Evolutionary conservation across 2,329 filamentous ascomycete species (phyloP).

Genomic region (Diaporthe capsici): DNA sequence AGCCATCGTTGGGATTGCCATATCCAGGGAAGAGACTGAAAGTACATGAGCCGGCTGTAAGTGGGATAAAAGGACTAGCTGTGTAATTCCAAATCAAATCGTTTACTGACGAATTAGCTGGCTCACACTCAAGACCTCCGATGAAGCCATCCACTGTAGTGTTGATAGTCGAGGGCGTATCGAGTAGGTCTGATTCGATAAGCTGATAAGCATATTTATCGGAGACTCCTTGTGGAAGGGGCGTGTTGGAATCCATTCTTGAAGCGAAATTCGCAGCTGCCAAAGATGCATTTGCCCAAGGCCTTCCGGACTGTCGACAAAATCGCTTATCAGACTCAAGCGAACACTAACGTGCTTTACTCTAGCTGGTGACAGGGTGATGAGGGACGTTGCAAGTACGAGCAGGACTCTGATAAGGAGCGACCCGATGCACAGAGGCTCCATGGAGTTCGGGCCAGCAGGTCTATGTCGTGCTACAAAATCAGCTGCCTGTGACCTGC

Average conservation of each 20-base stretch:
- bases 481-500: background rate
- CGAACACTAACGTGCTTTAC: background rate
- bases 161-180: background rate
- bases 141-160: constrained; percentile 6
- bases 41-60: background rate
- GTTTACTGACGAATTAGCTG: background rate
- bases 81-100: background rate
- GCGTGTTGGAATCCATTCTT: background rate
- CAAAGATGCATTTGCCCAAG: background rate
- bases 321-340: background rate
- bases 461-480: background rate
- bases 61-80: too few species aligned
- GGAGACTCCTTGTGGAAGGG: background rate
- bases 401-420: background rate
- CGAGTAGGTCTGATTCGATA: background rate
- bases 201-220: constrained; percentile 11
- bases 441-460: background rate
- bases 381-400: background rate
- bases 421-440: background rate
- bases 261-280: background rate
- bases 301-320: background rate
- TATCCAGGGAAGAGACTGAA: background rate
- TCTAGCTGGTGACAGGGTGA: background rate
- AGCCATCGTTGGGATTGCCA: too few species aligned
- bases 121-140: background rate